Evolutionary conservation across 1,139 yeast genomes (phyloP).

Genomic region (Lodderomyces beijingensis): DNA sequence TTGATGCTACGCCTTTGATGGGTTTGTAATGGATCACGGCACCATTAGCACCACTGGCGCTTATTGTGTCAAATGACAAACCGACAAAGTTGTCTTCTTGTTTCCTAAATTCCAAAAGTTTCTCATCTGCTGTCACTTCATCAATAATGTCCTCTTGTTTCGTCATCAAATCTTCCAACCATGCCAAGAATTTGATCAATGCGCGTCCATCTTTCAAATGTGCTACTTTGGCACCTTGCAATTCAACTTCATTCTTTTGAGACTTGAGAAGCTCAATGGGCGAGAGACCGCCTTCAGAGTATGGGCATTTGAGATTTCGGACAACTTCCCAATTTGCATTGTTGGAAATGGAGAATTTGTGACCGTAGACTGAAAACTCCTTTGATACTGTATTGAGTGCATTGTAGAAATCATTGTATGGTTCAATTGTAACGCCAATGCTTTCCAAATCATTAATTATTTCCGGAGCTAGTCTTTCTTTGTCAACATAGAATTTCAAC

Average conservation of each 20-base stretch:
- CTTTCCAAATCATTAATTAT: conserved; percentile 29
- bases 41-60: conserved; percentile 90
- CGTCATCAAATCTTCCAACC: conserved; percentile 71
- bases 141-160: conserved; percentile 57
- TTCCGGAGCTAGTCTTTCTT: conserved; percentile 25
- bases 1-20: conserved; percentile 49
- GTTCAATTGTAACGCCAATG: conserved; percentile 44
- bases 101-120: conserved; percentile 61
- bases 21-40: conserved; percentile 90
- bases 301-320: conserved; percentile 41
- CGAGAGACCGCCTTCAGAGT: conserved; percentile 50
- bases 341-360: conserved; percentile 56
- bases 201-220: conserved; percentile 90
- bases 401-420: conserved; percentile 56
- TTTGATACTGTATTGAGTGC: conserved; percentile 43
- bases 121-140: conserved; percentile 76
- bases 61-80: conserved; percentile 85
- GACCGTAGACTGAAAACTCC: conserved; percentile 32
- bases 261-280: conserved; percentile 74
- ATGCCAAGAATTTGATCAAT: conserved; percentile 69
- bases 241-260: conserved; percentile 68
- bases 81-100: conserved; percentile 66
- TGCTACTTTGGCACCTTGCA: conserved; percentile 70
- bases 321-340: conserved; percentile 81
- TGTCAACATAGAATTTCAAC: conserved; percentile 50